Conservation (phyloP, 2,329 filamentous ascomycete species). For the Cephalotrichum gorgonifer region DNA sequence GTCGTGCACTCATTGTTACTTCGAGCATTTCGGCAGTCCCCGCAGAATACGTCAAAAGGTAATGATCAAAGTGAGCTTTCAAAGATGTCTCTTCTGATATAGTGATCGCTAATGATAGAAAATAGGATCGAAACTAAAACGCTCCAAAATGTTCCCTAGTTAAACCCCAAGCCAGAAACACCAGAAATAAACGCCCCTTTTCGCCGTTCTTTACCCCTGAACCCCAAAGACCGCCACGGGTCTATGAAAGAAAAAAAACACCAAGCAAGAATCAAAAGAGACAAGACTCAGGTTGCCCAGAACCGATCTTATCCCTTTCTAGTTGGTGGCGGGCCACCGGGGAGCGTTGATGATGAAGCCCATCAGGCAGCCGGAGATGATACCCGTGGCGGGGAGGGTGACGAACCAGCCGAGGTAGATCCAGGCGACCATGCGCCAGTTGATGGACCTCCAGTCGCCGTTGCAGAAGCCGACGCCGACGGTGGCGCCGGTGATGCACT, state of each 20-base stretch:
- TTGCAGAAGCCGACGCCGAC: conserved; percentile 55
- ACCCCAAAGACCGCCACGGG: no score
- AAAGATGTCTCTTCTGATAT: no score
- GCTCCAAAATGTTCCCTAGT: no score
- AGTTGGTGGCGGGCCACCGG: conserved; percentile 21
- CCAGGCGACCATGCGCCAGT: conserved; percentile 52
- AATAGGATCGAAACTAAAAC: no score
- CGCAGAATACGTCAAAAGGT: no score
- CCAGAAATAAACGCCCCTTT: neutral
- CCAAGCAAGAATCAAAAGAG: neutral
- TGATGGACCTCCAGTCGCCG: conserved; percentile 46
- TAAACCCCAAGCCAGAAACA: neutral
- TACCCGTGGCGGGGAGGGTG: conserved; percentile 45
- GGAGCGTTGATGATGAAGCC: conserved; percentile 53
- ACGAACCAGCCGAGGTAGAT: conserved; percentile 52
- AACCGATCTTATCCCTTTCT: no score
- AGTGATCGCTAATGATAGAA: no score
- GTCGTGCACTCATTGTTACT: no score
- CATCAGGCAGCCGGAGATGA: conserved; percentile 51
- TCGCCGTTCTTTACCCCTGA: neutral
- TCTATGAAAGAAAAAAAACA: neutral
- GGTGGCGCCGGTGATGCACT: conserved; percentile 54
- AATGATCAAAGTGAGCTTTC: no score
- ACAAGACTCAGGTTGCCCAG: no score
- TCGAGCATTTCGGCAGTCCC: no score